Conservation (phyloP, 352 stramenopile species). For the Aphanomyces euteiches region DNA sequence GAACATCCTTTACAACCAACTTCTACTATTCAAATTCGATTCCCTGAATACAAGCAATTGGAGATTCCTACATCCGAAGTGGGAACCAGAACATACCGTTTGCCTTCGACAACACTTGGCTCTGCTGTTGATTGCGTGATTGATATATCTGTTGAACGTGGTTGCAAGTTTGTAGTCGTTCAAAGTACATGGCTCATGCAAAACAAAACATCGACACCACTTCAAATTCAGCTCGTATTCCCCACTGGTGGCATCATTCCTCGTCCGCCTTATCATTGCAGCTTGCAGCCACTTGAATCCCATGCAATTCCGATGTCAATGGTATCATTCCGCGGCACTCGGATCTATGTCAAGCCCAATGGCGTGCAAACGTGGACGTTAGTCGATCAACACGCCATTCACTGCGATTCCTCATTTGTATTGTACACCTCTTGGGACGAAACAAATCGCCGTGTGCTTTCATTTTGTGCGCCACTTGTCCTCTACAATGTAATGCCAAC, state of each 20-base stretch:
- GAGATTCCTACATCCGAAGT: conserved; percentile 17
- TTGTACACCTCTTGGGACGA: neutral
- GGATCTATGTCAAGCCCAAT: conserved; percentile 20
- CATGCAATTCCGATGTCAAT: conserved; percentile 20
- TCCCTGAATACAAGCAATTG: conserved; percentile 13
- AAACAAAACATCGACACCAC: conserved; percentile 76
- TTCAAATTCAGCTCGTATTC: conserved; percentile 79
- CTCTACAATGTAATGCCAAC: conserved; percentile 26
- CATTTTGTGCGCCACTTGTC: conserved; percentile 25
- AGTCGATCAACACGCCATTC: neutral
- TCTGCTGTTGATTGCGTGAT: conserved; percentile 61
- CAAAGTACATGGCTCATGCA: conserved; percentile 73
- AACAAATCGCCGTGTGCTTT: neutral
- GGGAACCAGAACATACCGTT: conserved; percentile 1
- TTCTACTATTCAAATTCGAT: neutral
- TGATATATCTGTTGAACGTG: conserved; percentile 76
- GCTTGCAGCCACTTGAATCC: neutral
- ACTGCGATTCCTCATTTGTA: conserved; percentile 10
- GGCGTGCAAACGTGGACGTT: conserved; percentile 14
- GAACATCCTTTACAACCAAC: conserved; percentile 5
- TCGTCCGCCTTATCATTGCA: conserved; percentile 1
- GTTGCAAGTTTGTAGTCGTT: conserved; percentile 86
- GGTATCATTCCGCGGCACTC: conserved; percentile 15
- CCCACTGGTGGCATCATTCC: conserved; percentile 17
- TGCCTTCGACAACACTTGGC: conserved; percentile 11